phyloP scores from a whole-genome alignment of 1,284 basidiomycete species.

The Rhodotorula sp. region DNA sequence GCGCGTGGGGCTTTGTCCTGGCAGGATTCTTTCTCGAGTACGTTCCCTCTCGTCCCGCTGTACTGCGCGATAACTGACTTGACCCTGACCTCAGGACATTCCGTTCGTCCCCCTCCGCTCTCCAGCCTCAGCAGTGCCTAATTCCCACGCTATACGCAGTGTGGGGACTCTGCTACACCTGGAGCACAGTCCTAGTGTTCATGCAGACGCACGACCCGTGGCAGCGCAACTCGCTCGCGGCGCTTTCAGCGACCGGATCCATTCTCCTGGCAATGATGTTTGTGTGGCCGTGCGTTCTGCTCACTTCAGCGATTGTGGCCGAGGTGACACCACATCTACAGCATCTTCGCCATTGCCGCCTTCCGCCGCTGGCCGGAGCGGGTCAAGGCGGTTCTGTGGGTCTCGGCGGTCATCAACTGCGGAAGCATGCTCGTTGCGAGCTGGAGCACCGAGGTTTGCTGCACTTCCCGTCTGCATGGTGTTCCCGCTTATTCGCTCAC shows the following conservation, averaged over 20 bases:
- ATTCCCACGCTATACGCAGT: background rate
- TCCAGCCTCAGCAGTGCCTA: background rate
- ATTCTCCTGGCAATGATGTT: conserved; percentile 31
- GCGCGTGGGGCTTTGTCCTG: conserved; percentile 51
- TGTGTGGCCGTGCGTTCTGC: conserved; percentile 3
- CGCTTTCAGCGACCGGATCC: conserved; percentile 19
- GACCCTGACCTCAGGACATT: background rate
- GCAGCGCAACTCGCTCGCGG: conserved; percentile 13
- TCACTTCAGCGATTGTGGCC: background rate
- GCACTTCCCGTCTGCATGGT: rapidly evolving
- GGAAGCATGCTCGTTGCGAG: conserved; percentile 20
- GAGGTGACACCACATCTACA: background rate
- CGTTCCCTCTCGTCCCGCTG: background rate
- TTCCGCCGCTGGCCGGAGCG: conserved; percentile 36
- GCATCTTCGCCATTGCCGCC: conserved; percentile 10
- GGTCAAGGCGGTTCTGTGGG: conserved; percentile 15
- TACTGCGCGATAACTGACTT: background rate
- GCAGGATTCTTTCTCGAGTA: conserved; percentile 44
- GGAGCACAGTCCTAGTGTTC: conserved; percentile 21
- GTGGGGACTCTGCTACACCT: conserved; percentile 18
- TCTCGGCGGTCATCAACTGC: conserved; percentile 15
- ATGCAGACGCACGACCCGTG: conserved; percentile 23
- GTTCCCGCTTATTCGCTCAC: background rate
- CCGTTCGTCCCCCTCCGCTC: background rate
- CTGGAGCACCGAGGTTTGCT: conserved; percentile 21